Evolutionary conservation across 768 basidiomycete species (phyloP).

Genomic region (Nevesoporus exiguus): DNA sequence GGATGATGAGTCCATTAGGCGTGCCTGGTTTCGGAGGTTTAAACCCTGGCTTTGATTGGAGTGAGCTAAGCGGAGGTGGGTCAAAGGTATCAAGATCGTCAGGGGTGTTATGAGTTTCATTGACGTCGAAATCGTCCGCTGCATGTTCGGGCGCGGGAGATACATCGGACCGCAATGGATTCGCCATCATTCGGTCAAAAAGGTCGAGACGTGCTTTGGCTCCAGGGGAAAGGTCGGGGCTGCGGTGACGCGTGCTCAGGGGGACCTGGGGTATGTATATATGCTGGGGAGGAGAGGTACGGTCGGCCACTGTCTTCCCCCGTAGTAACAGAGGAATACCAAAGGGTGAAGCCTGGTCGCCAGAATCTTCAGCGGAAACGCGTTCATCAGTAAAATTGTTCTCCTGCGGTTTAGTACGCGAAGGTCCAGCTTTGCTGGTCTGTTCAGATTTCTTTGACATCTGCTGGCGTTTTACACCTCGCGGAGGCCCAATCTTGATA

Average conservation of each 20-base stretch:
- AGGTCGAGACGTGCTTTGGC: slow-evolving; percentile 26
- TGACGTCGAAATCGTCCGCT: neutral
- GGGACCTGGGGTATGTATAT: slow-evolving; percentile 5
- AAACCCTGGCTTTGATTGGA: neutral
- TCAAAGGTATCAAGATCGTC: neutral
- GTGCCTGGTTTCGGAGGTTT: slow-evolving; percentile 2
- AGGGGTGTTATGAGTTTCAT: neutral
- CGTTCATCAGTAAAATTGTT: neutral
- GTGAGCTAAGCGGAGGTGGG: slow-evolving; percentile 2
- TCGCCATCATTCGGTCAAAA: slow-evolving; percentile 27
- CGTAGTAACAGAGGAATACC: neutral
- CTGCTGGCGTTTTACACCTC: slow-evolving; percentile 14
- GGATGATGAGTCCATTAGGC: slow-evolving; percentile 25
- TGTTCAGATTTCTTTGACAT: neutral
- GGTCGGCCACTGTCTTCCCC: neutral
- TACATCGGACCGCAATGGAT: neutral
- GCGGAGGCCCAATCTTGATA: slow-evolving; percentile 28
- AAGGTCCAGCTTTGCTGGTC: neutral
- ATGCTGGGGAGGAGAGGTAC: neutral
- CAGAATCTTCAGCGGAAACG: neutral
- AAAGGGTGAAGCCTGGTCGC: neutral
- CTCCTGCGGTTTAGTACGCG: neutral
- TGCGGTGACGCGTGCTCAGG: neutral
- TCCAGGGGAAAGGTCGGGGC: slow-evolving; percentile 26
- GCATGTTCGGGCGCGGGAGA: neutral